A percentile compares a stretch with the other conserved stretches of the same genome.
These are phyloP conservation scores for Boletellus deceptivus DNA, from an alignment of 1,284 basidiomycete genomes.

Conservation along the genomic window DNA sequence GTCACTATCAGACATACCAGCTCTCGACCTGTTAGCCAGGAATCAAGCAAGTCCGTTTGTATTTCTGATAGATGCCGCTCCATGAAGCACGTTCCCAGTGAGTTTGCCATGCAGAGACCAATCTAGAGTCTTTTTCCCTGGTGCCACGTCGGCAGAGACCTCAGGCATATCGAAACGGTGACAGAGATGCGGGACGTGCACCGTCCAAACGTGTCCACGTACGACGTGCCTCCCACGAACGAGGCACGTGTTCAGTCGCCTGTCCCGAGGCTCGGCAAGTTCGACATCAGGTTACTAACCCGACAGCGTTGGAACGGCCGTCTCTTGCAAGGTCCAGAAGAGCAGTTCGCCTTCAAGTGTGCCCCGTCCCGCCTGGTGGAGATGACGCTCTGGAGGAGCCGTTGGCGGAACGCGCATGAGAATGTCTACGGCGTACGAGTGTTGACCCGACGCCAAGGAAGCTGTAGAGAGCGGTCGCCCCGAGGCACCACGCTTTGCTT, in stretches of 20 bases:
- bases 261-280: conserved; percentile 39
- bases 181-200: too few relatives aligned
- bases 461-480: too few relatives aligned
- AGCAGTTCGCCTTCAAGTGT: neutral
- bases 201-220: conserved; percentile 58
- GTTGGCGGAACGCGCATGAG: too few relatives aligned
- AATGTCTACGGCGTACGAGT: too few relatives aligned
- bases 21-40: conserved; percentile 39
- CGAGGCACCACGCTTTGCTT: too few relatives aligned
- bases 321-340: neutral
- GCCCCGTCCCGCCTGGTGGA: too few relatives aligned
- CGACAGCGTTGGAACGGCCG: neutral
- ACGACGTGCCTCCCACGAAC: conserved; percentile 43
- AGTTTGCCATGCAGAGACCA: conserved; percentile 51
- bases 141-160: too few relatives aligned
- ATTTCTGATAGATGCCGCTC: conserved; percentile 37
- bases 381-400: neutral
- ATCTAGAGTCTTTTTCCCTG: too few relatives aligned
- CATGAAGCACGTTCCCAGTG: conserved; percentile 27
- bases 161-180: too few relatives aligned
- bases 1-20: conserved; percentile 51
- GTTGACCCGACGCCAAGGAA: too few relatives aligned
- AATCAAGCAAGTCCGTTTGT: conserved; percentile 73
- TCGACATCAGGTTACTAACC: conserved; percentile 39
- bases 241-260: conserved; percentile 31